Evolutionary conservation across 768 basidiomycete genomes (phyloP), one percentile per base, ranked within the genome.

Genomic region (Lactifluus hygrophoroides): DNA sequence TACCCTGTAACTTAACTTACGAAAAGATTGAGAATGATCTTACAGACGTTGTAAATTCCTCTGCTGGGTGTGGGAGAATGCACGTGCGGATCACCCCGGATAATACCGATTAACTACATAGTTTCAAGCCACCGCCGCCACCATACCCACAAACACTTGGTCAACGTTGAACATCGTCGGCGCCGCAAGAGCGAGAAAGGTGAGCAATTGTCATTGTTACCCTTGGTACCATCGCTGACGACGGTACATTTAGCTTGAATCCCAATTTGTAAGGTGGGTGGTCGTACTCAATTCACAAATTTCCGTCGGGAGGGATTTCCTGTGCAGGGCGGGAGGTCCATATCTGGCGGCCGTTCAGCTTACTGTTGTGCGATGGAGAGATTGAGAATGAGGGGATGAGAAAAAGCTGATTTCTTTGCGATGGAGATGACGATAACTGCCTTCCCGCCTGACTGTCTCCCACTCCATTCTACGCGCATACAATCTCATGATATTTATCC

Each of bases 61-160:
- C n/a, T n/a, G n/a, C n/a, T n/a, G n/a, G n/a, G n/a, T n/a, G n/a
- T n/a, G n/a, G n/a, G n/a, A n/a, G n/a, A n/a, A 32, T 32, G 32
- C 32, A 32, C 32, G 32, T 32, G 32, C 5, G 32, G 11, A 9
- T 10, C 35, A 35, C 14, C 5, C 23, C 51, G 54, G 59, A 27
- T 9, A 37, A 25, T 37, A 8, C 59, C 49, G 49, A 46, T 43
- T 23, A 61, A 58, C 60, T 61, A 17, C 3, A 38, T 32, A 61
- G 56, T 58, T 58, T 19, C 28, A 37, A 61, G 60, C 60, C 60
- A 61, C 60, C 56, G 30, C 60, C 28, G 52, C 51, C 30, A 30
- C 40, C 38, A 21, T 21, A 49, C n/a, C 28, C 16, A 23, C 9
- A 30, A 30, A 38, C 52, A 59, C 3, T 17, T 25, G 25, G 47